Percentiles rank a stretch among this genome's conserved stretches.
These are phyloP conservation scores for Pythium phragmitis DNA, from an alignment of 352 stramenopile genomes.

Conservation along the genomic window DNA sequence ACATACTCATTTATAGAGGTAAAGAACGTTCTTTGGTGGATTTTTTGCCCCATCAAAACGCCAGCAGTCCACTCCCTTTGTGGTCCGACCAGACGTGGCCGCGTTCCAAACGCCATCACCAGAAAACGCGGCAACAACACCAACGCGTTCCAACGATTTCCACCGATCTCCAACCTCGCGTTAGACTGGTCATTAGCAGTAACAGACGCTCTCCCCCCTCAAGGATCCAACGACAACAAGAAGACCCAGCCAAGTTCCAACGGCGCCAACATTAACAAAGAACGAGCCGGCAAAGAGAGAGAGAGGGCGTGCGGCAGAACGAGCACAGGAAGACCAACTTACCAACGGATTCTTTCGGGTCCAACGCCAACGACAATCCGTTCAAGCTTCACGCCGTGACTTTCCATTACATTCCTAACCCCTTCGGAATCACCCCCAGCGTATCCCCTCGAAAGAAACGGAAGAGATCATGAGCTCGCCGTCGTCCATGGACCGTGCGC, in stretches of 20 bases:
- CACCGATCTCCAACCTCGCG: no score
- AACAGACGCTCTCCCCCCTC: no score
- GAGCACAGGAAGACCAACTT: no score
- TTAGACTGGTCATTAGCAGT: no score
- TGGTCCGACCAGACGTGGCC: background rate
- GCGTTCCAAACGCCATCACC: background rate
- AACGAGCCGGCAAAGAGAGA: no score
- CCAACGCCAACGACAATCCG: background rate
- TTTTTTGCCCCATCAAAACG: slow-evolving; percentile 7
- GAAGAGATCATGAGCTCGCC: slow-evolving; percentile 9
- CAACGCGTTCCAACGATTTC: background rate
- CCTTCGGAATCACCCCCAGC: background rate
- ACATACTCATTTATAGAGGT: slow-evolving; percentile 11
- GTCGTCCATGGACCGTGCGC: slow-evolving; percentile 7
- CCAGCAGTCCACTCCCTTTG: background rate
- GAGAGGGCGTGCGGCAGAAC: no score
- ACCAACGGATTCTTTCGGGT: no score
- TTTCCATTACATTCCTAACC: background rate
- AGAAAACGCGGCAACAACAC: background rate
- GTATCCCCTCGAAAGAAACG: background rate
- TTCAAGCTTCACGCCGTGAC: background rate
- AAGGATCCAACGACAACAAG: background rate
- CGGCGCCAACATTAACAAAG: no score
- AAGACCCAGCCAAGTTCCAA: background rate
- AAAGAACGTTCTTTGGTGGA: background rate